These are phyloP conservation scores for Tilletiaria anomala DNA, from an alignment of 1,284 basidiomycete species.

Conservation along the genomic window DNA sequence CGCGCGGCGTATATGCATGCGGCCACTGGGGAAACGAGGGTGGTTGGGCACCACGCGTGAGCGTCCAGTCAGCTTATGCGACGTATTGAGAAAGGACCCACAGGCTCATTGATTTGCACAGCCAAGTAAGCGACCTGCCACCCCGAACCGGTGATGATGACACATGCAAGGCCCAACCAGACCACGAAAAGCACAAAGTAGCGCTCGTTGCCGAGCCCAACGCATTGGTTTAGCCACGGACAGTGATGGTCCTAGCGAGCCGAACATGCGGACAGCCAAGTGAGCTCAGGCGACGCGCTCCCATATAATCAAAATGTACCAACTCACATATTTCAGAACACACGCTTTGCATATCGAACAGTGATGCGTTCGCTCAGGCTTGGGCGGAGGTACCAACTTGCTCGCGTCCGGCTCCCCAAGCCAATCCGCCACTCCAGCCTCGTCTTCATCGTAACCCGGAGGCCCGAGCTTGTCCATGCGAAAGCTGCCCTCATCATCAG, in stretches of 20 bases:
- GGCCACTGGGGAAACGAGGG: constrained; percentile 48
- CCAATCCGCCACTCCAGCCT: constrained; percentile 27
- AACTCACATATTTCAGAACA: constrained; percentile 62
- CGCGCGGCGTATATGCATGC: constrained; percentile 50
- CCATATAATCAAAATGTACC: too few relatives aligned
- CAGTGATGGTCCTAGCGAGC: constrained; percentile 38
- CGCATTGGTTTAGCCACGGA: constrained; percentile 87
- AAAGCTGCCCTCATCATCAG: constrained; percentile 48
- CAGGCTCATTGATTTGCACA: too few relatives aligned
- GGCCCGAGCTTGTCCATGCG: not conserved
- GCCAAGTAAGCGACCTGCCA: too few relatives aligned
- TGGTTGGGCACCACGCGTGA: too few relatives aligned
- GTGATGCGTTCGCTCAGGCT: constrained; percentile 87
- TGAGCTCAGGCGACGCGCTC: not conserved
- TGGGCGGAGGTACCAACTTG: constrained; percentile 42
- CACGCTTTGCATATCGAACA: constrained; percentile 85
- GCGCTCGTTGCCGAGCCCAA: constrained; percentile 85
- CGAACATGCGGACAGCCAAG: too few relatives aligned
- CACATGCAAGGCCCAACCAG: constrained; percentile 25
- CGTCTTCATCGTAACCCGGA: constrained; percentile 15
- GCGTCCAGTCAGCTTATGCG: too few relatives aligned
- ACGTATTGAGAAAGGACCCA: too few relatives aligned
- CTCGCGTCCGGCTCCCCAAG: constrained; percentile 19
- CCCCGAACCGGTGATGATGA: not conserved
- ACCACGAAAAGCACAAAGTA: constrained; percentile 92